These are phyloP conservation scores for Macrolepiota fuliginosa DNA, from an alignment of 768 basidiomycete genomes.

Conservation along the genomic window DNA sequence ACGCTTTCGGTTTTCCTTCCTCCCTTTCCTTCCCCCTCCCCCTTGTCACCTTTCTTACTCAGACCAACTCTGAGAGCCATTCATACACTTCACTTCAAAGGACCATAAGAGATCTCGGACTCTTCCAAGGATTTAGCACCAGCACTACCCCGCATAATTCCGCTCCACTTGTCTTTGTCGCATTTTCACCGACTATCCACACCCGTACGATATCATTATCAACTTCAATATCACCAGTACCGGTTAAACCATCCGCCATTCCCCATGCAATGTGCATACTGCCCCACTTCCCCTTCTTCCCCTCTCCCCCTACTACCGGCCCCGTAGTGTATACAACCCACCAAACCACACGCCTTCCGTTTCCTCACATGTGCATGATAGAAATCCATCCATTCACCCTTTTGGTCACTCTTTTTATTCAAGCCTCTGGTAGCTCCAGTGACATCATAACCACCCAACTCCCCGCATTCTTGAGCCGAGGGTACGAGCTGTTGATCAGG, in stretches of 20 bases:
- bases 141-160: background rate
- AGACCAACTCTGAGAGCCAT: background rate
- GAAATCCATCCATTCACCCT: too few species aligned
- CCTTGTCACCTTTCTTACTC: background rate
- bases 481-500: constrained; percentile 9
- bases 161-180: background rate
- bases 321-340: background rate
- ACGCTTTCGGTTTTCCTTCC: background rate
- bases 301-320: background rate
- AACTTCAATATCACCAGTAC: background rate
- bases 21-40: background rate
- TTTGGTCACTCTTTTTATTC: background rate
- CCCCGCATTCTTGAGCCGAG: background rate
- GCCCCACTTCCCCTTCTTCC: background rate
- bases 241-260: background rate
- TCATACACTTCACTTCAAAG: background rate
- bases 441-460: background rate
- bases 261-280: background rate
- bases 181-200: background rate
- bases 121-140: background rate
- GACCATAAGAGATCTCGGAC: background rate
- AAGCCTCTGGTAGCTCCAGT: background rate
- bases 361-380: background rate
- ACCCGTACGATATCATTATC: background rate
- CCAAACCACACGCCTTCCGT: background rate